A percentile compares a stretch with the other conserved stretches of the same genome.
Conservation (phyloP, 169 alveolate genomes). For the Besnoitia besnoiti region DNA sequence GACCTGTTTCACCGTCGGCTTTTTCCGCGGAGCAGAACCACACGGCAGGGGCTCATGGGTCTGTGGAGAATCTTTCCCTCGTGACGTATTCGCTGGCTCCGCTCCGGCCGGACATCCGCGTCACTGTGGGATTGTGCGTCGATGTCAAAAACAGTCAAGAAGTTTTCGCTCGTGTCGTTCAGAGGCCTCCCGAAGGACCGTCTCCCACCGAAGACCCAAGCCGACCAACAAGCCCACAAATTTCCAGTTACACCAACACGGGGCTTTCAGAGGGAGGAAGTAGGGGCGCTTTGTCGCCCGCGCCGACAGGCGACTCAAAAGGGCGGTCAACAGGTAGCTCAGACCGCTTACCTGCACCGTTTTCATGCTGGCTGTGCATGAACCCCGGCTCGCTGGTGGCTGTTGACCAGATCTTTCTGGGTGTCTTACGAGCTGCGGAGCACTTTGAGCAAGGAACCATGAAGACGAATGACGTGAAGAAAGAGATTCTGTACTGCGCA, state of each 20-base stretch:
- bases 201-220: background rate
- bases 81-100: conserved; percentile 12
- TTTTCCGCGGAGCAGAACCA: background rate
- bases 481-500: conserved; percentile 27
- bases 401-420: conserved; percentile 12
- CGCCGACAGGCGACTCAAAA: background rate
- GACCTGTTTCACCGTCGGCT: background rate
- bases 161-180: background rate
- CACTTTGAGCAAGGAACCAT: conserved; percentile 2
- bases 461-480: conserved; percentile 18
- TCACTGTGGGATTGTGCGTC: background rate
- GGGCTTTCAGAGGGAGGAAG: background rate
- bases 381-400: background rate
- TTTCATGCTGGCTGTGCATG: conserved; percentile 27
- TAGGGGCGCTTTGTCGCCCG: background rate
- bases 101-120: conserved; percentile 15
- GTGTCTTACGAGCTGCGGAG: conserved; percentile 8
- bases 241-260: too few species aligned
- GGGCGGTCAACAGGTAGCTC: background rate
- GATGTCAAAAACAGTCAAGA: background rate
- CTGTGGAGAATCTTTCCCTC: background rate
- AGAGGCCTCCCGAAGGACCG: background rate
- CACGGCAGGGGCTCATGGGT: background rate
- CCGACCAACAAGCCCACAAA: too few species aligned
- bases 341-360: background rate